Base-by-base conservation (phyloP, 2,329 filamentous ascomycete genomes). In the Ophiognomonia clavigignenti-juglandacearum region DNA sequence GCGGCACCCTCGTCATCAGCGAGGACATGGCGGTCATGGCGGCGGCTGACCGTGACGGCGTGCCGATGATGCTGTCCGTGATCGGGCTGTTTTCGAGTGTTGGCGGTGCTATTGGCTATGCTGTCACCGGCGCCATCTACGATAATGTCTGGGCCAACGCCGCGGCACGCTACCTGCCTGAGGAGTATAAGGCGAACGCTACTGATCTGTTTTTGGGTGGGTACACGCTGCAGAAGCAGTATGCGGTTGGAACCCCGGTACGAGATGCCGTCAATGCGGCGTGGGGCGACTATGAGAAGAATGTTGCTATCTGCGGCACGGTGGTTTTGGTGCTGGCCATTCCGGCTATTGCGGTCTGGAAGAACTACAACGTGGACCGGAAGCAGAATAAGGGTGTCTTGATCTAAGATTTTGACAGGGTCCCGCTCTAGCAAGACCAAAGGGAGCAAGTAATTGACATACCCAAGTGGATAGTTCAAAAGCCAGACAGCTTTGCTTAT, bases 21-120 rank as follows among this genome's bases (percentile, higher is more conserved):
- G 71, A 78, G 47, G 73, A 83, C 56, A 70, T 83, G 39, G 75
- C 77, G 9, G 72, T 76, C 43, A 78, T 83, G 65, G 75, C 80
- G 1, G 78, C 74, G 2, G 72, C 51, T 2, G 51, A 53, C 38
- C 51, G 51, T 18, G 51, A 53, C 38, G 51, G 51, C 5, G 51
- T 53, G 6, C 51, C 51, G 19, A 64, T 68, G 60, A 60, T 67
- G 56, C 57, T 69, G 11, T 60, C 66, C 8, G 43, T 69, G 11
- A 45, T 68, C 19, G 59, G 61, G 9, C 52, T 69, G 9, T 64
- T 60, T 48, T 54, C 56, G 19, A 67, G 56, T 22, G 46, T 69
- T 2, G 66, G 66, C 1, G 60, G 61, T 4, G 59, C 64, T 3
- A 60, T 66, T 13, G 66, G 66, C 9, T 50, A 48, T 14, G 51